These are phyloP conservation scores for Goffeauzyma gilvescens DNA, from an alignment of 768 basidiomycete genomes.

Conservation along the genomic window DNA sequence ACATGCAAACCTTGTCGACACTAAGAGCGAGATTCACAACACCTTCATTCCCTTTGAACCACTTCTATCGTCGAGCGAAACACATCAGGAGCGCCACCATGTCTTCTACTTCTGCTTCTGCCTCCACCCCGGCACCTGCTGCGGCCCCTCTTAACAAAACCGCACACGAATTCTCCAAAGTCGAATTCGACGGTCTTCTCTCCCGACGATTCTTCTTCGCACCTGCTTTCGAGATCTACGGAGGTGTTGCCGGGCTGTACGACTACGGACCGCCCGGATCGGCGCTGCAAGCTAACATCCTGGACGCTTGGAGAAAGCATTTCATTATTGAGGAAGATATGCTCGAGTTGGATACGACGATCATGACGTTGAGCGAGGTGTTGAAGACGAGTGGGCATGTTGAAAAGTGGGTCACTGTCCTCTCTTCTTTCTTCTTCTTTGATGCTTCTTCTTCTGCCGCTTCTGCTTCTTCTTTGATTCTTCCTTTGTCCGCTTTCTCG, in stretches of 20 bases:
- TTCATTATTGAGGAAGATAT: constrained; percentile 97
- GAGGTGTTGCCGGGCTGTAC: constrained; percentile 91
- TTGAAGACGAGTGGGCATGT: constrained; percentile 97
- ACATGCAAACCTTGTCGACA: too few relatives aligned
- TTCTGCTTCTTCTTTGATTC: too few relatives aligned
- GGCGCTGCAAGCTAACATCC: constrained; percentile 86
- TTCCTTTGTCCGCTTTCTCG: too few relatives aligned
- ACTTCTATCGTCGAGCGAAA: too few relatives aligned
- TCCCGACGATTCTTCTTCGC: constrained; percentile 91
- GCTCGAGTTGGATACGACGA: constrained; percentile 94
- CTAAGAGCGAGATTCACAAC: too few relatives aligned
- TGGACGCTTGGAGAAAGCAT: constrained; percentile 88
- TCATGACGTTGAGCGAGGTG: constrained; percentile 86
- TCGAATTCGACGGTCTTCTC: constrained; percentile 62
- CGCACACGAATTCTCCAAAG: constrained; percentile 71
- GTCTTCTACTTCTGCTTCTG: constrained; percentile 17
- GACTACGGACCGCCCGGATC: constrained; percentile 97
- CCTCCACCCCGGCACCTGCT: constrained; percentile 18
- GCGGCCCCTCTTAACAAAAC: constrained; percentile 48
- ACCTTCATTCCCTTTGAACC: too few relatives aligned
- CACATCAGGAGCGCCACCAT: too few relatives aligned
- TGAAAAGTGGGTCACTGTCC: constrained; percentile 40
- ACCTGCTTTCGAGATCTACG: constrained; percentile 96
- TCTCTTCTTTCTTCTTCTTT: neutral
- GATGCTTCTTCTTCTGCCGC: neutral